These are phyloP conservation scores for Trypanosomatidae sp. DNA, from an alignment of 208 protist species.

Conservation along the genomic window DNA sequence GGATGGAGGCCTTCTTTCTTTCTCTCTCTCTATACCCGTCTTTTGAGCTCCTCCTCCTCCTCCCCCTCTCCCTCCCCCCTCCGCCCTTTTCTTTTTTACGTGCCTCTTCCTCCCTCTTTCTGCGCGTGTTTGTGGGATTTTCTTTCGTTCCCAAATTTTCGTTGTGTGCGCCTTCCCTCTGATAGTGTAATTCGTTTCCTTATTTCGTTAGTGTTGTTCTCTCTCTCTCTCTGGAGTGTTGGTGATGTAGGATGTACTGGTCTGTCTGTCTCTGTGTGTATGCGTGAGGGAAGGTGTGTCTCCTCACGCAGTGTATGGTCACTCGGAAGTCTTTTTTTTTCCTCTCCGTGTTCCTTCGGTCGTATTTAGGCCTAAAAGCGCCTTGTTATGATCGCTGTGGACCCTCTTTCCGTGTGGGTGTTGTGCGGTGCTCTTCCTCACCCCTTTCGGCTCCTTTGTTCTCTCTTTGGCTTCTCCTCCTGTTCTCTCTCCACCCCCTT, in stretches of 20 bases:
- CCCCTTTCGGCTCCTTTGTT: no score
- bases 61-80: neutral
- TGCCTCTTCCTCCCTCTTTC: neutral
- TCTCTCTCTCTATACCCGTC: no score
- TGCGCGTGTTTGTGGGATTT: neutral
- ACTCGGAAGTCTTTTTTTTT: neutral
- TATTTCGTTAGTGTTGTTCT: neutral
- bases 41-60: no score
- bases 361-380: no score
- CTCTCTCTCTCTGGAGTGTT: neutral
- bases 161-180: neutral
- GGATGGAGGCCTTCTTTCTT: neutral
- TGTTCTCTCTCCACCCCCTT: conserved; percentile 10
- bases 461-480: neutral
- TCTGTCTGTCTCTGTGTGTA: neutral
- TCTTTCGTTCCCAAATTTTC: neutral
- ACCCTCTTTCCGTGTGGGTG: no score
- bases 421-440: no score
- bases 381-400: no score
- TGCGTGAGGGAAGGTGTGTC: neutral
- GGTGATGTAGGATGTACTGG: neutral
- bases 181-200: neutral
- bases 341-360: no score
- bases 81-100: neutral
- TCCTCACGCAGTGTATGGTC: neutral